Percentiles rank a stretch among this genome's conserved stretches.
Evolutionary conservation across 177 flowering plant genomes (phyloP).

Genomic region (Vitis hybrid): DNA sequence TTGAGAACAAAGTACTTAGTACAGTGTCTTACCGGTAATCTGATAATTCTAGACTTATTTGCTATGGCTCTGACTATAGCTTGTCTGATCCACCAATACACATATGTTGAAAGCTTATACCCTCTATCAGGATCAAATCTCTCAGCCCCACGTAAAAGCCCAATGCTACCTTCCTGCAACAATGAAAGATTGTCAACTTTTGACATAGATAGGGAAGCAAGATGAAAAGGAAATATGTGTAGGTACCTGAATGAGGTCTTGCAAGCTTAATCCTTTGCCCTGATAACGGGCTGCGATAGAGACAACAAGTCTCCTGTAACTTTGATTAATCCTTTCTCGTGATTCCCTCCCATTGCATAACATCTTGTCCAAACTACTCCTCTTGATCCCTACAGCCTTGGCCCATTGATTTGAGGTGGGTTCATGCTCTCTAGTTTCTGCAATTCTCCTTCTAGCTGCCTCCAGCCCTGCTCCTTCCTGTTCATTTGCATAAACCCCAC

Average conservation of each 20-base stretch:
- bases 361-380: conserved; percentile 31
- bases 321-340: conserved; percentile 35
- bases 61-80: conserved; percentile 32
- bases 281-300: conserved; percentile 53
- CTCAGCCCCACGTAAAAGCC: conserved; percentile 35
- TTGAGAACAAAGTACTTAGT: neutral
- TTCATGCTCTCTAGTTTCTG: conserved; percentile 18
- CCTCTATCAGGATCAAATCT: conserved; percentile 31
- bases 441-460: conserved; percentile 27
- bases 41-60: conserved; percentile 30
- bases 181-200: neutral
- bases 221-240: neutral
- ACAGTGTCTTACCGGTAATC: conserved; percentile 33
- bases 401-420: conserved; percentile 43
- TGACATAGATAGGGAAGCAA: conserved; percentile 1
- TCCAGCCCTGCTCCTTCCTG: conserved; percentile 30
- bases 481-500: neutral
- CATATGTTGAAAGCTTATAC: conserved; percentile 31
- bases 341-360: conserved; percentile 43
- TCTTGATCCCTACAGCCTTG: conserved; percentile 34
- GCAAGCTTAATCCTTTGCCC: conserved; percentile 59
- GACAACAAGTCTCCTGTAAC: conserved; percentile 51
- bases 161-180: conserved; percentile 37
- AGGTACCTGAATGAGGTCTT: conserved; percentile 64
- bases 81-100: conserved; percentile 43